A percentile compares a stretch with the other conserved stretches of the same genome.
Conservation (phyloP, 495 filamentous ascomycete species). For the Annulohypoxylon bovei region DNA sequence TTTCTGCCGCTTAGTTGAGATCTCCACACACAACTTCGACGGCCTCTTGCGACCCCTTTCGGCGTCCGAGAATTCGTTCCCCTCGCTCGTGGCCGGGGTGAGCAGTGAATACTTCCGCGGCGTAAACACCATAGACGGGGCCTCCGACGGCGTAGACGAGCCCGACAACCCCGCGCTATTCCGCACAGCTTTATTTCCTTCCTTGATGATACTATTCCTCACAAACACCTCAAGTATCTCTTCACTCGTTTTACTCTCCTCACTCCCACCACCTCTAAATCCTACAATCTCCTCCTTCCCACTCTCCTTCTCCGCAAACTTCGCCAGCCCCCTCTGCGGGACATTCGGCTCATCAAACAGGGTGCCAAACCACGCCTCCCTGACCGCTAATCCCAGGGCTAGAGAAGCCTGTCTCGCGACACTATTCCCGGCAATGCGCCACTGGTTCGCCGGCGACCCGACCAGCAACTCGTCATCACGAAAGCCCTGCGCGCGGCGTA, state of each 20-base stretch:
- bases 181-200: too few species aligned
- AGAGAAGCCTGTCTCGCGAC: conserved; percentile 72
- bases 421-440: conserved; percentile 74
- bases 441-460: conserved; percentile 61
- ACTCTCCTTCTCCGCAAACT: background rate
- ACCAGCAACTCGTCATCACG: conserved; percentile 74
- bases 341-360: conserved; percentile 40
- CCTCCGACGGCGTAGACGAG: background rate
- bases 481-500: conserved; percentile 70
- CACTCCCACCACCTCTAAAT: too few species aligned
- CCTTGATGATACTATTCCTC: too few species aligned
- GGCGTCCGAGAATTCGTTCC: conserved; percentile 17
- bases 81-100: conserved; percentile 32
- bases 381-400: conserved; percentile 67
- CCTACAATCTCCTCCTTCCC: background rate
- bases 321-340: conserved; percentile 10
- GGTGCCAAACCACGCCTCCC: conserved; percentile 64
- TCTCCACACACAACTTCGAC: conserved; percentile 4
- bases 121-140: background rate
- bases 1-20: conserved; percentile 15
- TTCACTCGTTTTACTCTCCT: too few species aligned
- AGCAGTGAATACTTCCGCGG: background rate
- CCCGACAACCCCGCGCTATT: background rate
- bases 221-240: too few species aligned
- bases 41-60: conserved; percentile 25